Evolutionary conservation across 192 early-diverging fungal genomes (phyloP), one percentile per base, ranked within the genome.

Genomic region (Paraglomus occultum): DNA sequence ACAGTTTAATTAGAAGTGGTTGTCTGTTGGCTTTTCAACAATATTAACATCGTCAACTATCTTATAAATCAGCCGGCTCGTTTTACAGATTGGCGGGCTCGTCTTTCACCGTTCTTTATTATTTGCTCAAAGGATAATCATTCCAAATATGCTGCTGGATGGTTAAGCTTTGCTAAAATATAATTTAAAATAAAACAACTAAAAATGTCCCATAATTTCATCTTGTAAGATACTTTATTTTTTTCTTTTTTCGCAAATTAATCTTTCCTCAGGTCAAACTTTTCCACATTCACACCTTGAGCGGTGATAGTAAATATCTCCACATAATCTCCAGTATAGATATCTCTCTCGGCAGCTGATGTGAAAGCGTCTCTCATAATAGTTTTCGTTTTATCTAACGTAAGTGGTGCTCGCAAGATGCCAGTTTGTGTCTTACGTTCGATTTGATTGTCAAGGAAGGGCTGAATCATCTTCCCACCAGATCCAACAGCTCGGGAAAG

Each of bases 401-500:
- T 43, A 22, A 89, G 74, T 0, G 65, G 71, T 18, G 43, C 50
- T 31, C 71, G 73, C 12, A 76, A n/a, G 22, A 49, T 83, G 46
- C 74, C 74, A 8, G 76, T 71, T 72, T 87, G 87, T 76, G 95
- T 91, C 74, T 90, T 88, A 71, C 83, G 82, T 14, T 83, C 86
- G 64, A 99, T 88, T 83, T 95, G 93, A 78, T 92, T 96, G 74
- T 99, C 97, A 75, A 99, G 79, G 75, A 99, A 98, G 51, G 97
- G 95, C 79, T 97, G 96, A 61, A 99, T 89, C 40, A 99, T 80
- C 17, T 92, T 83, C n/a, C 88, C 84, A 18, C 90, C 94, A 55
- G 92, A 94, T 7, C 97, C 97, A 73, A 74, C 82, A 18, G 91
- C 89, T 58, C 82, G 82, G 81, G 87, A 92, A 15, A 76, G 65